Base-by-base conservation (phyloP, 768 basidiomycete genomes). In the Mycena capillaripes region DNA sequence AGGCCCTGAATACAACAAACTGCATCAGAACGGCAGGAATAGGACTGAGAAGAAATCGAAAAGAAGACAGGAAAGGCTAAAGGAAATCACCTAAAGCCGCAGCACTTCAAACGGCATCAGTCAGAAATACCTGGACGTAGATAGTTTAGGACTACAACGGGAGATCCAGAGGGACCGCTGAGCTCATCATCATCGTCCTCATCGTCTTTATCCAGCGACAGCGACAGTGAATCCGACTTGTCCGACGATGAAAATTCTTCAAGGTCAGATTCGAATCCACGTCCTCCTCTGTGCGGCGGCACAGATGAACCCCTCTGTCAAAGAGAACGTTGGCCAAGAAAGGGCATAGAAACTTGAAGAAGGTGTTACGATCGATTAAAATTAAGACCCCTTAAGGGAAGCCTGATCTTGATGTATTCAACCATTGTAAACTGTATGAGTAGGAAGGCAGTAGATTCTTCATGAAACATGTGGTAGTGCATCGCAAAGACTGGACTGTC, bases 11-110 rank as follows among this genome's bases (percentile, higher is more conserved):
- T 63, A 63, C 9, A 7, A 17, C 4, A 25, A 27, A 1, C 23
- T 63, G 32, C 48, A 63, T 27, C 62, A 63, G 6, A 27, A 1
- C 3, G 48, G 48, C 4, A 2, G 62, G 4, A 19, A 3, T 0
- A 27, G 38, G 40, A 12, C 3, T 14, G 25, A 6, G 1, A n/a
- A 29, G 29, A n/a, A n/a, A n/a, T n/a, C n/a, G 29, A n/a, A 6
- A 59, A 59, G 48, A 52, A 63, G 11, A 14, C 3, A 3, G 30
- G 0, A 5, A 52, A 52, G 62, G 62, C 62, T 8, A 63, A 52
- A 17, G 48, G 17, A 34, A 63, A 50, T 52, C 62, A 63, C 29
- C 62, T 52, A 2, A 63, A 36, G 17, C 62, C 62, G 7, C 23
- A 64, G 7, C 50, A 64, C 8, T 57, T 57, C 21, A 57, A 36